Percentiles rank a stretch among this genome's conserved stretches.
Conservation (phyloP, 345 rosid genomes). For the Linum usitatissimum region DNA sequence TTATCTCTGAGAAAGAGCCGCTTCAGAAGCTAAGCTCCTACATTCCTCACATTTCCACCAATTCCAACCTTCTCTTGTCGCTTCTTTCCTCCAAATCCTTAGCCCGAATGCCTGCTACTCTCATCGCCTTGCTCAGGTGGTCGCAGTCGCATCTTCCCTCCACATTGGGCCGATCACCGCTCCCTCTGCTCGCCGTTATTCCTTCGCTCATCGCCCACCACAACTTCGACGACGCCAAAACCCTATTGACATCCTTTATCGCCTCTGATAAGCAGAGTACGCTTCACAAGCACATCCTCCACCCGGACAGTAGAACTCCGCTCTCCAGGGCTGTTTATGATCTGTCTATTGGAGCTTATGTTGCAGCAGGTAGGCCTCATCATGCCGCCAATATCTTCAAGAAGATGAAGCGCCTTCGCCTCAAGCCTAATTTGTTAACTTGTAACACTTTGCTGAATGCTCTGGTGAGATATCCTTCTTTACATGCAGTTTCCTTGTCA, state of each 20-base stretch:
- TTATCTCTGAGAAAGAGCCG: conserved; percentile 24
- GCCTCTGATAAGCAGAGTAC: conserved; percentile 32
- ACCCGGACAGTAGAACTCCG: conserved; percentile 10
- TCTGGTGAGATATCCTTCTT: conserved; percentile 55
- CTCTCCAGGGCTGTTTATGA: conserved; percentile 49
- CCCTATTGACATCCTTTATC: conserved; percentile 52
- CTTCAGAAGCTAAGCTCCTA: conserved; percentile 37
- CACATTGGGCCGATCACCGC: conserved; percentile 24
- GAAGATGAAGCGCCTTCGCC: conserved; percentile 45
- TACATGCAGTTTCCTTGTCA: conserved; percentile 37
- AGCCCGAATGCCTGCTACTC: conserved; percentile 32
- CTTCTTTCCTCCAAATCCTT: conserved; percentile 43
- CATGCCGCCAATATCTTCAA: conserved; percentile 53
- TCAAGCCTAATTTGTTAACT: conserved; percentile 52
- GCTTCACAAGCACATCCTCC: conserved; percentile 46
- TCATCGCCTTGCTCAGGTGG: conserved; percentile 53
- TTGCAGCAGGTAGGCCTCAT: conserved; percentile 47
- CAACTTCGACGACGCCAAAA: conserved; percentile 57
- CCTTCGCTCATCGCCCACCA: conserved; percentile 39
- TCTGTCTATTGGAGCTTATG: conserved; percentile 46
- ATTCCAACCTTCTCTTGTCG: conserved; percentile 32
- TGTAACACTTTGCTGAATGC: conserved; percentile 61
- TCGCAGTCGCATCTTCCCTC: conserved; percentile 33
- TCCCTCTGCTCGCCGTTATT: conserved; percentile 51
- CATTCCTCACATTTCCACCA: conserved; percentile 37